Conservation (phyloP, 2,329 filamentous ascomycete genomes). For the Leptodontidium sp. region DNA sequence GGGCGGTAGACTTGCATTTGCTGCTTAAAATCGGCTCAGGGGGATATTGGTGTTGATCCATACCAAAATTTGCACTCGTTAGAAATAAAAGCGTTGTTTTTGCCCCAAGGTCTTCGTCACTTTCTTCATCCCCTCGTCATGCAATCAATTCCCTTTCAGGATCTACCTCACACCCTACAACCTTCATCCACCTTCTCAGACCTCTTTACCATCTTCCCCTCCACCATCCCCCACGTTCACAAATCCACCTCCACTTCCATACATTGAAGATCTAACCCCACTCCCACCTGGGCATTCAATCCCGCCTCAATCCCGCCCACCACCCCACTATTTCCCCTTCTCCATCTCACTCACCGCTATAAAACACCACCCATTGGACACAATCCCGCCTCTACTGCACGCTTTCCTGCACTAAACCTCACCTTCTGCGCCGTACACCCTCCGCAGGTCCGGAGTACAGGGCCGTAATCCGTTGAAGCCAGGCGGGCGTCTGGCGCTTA, state of each 20-base stretch:
- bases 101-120: too few relatives aligned
- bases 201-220: not conserved
- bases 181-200: too few relatives aligned
- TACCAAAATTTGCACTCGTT: not conserved
- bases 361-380: not conserved
- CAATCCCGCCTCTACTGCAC: not conserved
- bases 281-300: not conserved
- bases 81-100: not conserved
- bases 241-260: not conserved
- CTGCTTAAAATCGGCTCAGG: too few relatives aligned
- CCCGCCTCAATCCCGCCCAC: conserved; percentile 1
- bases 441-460: too few relatives aligned
- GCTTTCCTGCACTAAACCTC: too few relatives aligned
- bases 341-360: not conserved
- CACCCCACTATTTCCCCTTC: not conserved
- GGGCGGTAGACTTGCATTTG: not conserved
- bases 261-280: not conserved
- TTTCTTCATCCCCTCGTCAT: too few relatives aligned
- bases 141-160: too few relatives aligned
- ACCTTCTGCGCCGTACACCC: too few relatives aligned
- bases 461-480: too few relatives aligned
- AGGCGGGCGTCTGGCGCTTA: too few relatives aligned
- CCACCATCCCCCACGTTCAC: not conserved
- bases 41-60: not conserved
- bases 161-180: not conserved